Evolutionary conservation across 805 yeast genomes (phyloP).

Genomic region (Hanseniaspora meyeri): DNA sequence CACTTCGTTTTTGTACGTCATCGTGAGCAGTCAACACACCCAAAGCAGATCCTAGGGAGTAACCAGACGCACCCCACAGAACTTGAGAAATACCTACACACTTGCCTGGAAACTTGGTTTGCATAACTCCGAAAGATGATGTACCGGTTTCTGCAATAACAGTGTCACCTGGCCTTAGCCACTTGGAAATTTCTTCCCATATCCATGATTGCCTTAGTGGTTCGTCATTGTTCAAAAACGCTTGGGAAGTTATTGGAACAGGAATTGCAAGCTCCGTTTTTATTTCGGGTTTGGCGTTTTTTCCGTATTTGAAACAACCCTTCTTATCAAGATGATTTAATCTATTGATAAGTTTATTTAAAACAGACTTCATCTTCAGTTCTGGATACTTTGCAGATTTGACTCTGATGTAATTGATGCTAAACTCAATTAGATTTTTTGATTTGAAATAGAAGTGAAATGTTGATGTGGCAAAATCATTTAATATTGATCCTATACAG

Average conservation of each 20-base stretch:
- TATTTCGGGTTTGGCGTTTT: constrained; percentile 16
- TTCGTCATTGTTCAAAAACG: constrained; percentile 17
- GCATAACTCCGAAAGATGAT: constrained; percentile 49
- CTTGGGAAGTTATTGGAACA: constrained; percentile 22
- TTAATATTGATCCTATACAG: constrained; percentile 46
- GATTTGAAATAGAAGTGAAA: constrained; percentile 45
- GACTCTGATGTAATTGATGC: constrained; percentile 43
- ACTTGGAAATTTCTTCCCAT: constrained; percentile 40
- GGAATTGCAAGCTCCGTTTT: constrained; percentile 15
- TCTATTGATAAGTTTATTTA: constrained; percentile 21
- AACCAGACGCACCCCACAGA: constrained; percentile 57
- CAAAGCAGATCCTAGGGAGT: constrained; percentile 49
- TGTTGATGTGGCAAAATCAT: constrained; percentile 48
- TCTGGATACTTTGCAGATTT: constrained; percentile 42
- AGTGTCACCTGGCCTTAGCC: constrained; percentile 46
- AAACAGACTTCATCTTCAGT: constrained; percentile 38
- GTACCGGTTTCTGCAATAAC: constrained; percentile 56
- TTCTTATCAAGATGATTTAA: constrained; percentile 32
- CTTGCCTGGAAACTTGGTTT: constrained; percentile 41
- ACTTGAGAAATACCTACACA: constrained; percentile 47
- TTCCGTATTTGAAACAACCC: constrained; percentile 12
- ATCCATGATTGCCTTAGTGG: constrained; percentile 34
- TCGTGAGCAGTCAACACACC: constrained; percentile 50
- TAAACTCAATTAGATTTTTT: constrained; percentile 43
- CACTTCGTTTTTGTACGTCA: constrained; percentile 26